Percentiles rank a stretch among this genome's conserved stretches.
Conservation (phyloP, 768 basidiomycete species). For the Mycena olivaceomarginata region DNA sequence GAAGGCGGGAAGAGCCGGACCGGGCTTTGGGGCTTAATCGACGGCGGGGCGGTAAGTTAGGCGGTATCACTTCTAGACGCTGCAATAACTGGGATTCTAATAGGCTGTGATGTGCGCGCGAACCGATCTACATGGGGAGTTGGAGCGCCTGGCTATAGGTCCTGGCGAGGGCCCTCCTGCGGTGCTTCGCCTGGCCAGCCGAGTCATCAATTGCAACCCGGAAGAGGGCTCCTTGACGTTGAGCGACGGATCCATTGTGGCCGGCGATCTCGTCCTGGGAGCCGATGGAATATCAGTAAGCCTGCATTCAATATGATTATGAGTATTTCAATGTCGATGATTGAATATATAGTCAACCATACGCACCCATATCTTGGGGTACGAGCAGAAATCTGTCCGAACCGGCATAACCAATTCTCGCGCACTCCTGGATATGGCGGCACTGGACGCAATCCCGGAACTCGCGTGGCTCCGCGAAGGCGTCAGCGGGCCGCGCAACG, state of each 20-base stretch:
- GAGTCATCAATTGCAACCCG: slow-evolving; percentile 8
- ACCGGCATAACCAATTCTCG: background rate
- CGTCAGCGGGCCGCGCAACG: background rate
- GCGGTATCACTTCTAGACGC: background rate
- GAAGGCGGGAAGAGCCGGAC: background rate
- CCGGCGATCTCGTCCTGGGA: slow-evolving; percentile 19
- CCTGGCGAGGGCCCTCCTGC: slow-evolving; percentile 24
- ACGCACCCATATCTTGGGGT: background rate
- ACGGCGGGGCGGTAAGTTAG: background rate
- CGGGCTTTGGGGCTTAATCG: background rate
- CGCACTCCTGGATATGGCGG: background rate
- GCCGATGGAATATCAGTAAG: slow-evolving; percentile 30
- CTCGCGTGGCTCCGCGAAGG: slow-evolving; percentile 24
- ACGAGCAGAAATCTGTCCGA: background rate
- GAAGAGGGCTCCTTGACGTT: background rate
- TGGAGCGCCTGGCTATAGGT: slow-evolving; percentile 12
- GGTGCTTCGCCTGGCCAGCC: slow-evolving; percentile 1
- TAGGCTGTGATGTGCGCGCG: background rate
- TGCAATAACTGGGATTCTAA: background rate
- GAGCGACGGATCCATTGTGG: background rate
- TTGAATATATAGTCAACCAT: background rate
- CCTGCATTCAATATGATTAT: background rate
- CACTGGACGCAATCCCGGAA: background rate
- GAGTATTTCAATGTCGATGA: background rate
- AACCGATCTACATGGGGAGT: slow-evolving; percentile 16